These are phyloP conservation scores for Malus sieversii DNA, from an alignment of 306 rosid genomes.

Conservation along the genomic window DNA sequence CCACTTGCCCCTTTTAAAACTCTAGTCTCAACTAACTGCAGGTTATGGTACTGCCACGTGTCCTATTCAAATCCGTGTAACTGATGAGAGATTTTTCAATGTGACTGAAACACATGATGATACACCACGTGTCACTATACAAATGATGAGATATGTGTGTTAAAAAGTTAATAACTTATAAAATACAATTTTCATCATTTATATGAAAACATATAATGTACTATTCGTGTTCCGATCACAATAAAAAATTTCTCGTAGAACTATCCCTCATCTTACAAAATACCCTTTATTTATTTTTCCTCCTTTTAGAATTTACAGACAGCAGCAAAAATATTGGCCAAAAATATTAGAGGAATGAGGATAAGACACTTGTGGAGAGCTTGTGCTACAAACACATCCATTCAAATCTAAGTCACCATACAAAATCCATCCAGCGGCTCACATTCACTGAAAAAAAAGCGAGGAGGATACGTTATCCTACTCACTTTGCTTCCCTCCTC, in stretches of 20 bases:
- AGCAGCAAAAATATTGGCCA: background rate
- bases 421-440: constrained; percentile 25
- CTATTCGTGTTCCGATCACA: accelerated
- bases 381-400: constrained; percentile 31
- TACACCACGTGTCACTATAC: too few species aligned
- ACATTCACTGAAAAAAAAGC: constrained; percentile 13
- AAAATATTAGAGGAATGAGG: constrained; percentile 16
- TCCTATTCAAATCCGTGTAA: constrained; percentile 25
- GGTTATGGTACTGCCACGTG: constrained; percentile 34
- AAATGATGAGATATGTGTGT: too few species aligned
- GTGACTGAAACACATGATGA: accelerated
- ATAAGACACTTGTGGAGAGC: constrained; percentile 72
- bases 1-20: background rate
- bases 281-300: background rate
- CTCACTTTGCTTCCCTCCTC: constrained; percentile 3
- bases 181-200: too few species aligned
- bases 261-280: constrained; percentile 24
- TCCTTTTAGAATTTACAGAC: constrained; percentile 8
- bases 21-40: background rate
- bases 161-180: too few species aligned
- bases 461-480: constrained; percentile 23
- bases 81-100: too few species aligned
- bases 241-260: background rate
- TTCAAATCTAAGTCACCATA: constrained; percentile 15
- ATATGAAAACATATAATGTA: too few species aligned